Percentiles rank a stretch among this genome's conserved stretches.
Conservation (phyloP, 1,139 yeast genomes). For the Pichia sp. region DNA sequence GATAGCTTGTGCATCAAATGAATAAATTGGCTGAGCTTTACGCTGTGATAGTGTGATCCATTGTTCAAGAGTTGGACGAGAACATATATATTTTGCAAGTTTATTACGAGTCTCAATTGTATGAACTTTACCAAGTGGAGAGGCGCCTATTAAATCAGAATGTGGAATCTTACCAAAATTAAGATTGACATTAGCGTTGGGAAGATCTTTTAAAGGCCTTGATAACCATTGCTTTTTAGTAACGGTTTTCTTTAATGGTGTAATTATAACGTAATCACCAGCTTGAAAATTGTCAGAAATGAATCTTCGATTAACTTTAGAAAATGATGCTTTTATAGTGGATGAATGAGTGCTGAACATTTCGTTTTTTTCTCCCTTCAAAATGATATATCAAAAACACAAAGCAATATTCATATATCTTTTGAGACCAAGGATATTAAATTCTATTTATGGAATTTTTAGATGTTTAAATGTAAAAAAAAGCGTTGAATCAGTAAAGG, state of each 20-base stretch:
- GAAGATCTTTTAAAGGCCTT: conserved; percentile 23
- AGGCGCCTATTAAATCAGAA: conserved; percentile 32
- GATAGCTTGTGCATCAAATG: conserved; percentile 41
- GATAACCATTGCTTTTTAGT: conserved; percentile 27
- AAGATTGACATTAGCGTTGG: conserved; percentile 22
- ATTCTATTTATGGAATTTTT: too few relatives aligned
- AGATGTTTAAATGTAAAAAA: too few relatives aligned
- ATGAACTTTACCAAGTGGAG: conserved; percentile 19
- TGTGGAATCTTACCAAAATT: conserved; percentile 32
- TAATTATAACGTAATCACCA: conserved; percentile 28
- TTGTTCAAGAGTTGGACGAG: conserved; percentile 39
- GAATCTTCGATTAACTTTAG: conserved; percentile 1
- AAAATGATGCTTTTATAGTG: neutral
- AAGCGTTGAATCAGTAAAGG: too few relatives aligned
- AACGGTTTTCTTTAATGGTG: conserved; percentile 26
- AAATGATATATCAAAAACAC: too few relatives aligned
- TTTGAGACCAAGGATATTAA: too few relatives aligned
- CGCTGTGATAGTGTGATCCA: conserved; percentile 35
- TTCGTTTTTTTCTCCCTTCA: too few relatives aligned
- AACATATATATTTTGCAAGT: conserved; percentile 28
- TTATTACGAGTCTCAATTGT: conserved; percentile 19
- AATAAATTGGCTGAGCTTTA: conserved; percentile 44
- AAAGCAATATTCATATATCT: too few relatives aligned
- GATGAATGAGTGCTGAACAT: neutral
- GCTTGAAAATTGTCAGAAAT: conserved; percentile 14